Evolutionary conservation across 352 stramenopile genomes (phyloP).

Genomic region (Pythium rhizo-oryzae): DNA sequence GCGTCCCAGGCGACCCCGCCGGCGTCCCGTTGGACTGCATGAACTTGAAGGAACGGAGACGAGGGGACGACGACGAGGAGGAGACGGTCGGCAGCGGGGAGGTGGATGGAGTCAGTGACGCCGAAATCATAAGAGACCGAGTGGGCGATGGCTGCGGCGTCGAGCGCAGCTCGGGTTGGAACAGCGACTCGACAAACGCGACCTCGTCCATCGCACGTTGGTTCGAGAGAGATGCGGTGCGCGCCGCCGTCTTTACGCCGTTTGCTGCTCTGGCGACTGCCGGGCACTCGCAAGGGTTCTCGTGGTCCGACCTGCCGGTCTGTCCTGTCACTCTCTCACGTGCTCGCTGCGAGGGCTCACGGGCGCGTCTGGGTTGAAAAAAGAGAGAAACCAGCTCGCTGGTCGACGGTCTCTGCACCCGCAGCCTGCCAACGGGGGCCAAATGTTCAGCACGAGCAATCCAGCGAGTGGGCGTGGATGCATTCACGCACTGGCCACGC

Average conservation of each 20-base stretch:
- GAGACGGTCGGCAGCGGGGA: slow-evolving; percentile 1
- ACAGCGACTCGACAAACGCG: slow-evolving; percentile 74
- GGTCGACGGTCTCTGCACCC: background rate
- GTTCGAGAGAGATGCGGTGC: background rate
- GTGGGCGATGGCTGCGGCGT: slow-evolving; percentile 22
- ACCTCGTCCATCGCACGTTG: slow-evolving; percentile 53
- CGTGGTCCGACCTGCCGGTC: background rate
- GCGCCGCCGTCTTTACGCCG: background rate
- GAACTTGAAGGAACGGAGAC: slow-evolving; percentile 13
- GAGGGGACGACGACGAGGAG: slow-evolving; percentile 13
- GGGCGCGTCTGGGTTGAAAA: slow-evolving; percentile 9
- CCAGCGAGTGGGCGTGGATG: background rate
- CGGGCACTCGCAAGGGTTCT: background rate
- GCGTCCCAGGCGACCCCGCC: slow-evolving; percentile 9
- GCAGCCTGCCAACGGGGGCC: background rate
- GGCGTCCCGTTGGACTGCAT: slow-evolving; percentile 3
- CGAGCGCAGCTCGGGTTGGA: slow-evolving; percentile 52
- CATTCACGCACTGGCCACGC: background rate
- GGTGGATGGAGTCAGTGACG: slow-evolving; percentile 3
- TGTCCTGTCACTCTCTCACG: background rate
- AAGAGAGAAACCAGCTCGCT: background rate
- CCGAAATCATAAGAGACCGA: slow-evolving; percentile 25
- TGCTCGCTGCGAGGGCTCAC: background rate
- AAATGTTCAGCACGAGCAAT: slow-evolving; percentile 6
- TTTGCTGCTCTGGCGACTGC: background rate